phyloP scores from a whole-genome alignment of 169 alveolate genomes.

The Babesia ovata region DNA sequence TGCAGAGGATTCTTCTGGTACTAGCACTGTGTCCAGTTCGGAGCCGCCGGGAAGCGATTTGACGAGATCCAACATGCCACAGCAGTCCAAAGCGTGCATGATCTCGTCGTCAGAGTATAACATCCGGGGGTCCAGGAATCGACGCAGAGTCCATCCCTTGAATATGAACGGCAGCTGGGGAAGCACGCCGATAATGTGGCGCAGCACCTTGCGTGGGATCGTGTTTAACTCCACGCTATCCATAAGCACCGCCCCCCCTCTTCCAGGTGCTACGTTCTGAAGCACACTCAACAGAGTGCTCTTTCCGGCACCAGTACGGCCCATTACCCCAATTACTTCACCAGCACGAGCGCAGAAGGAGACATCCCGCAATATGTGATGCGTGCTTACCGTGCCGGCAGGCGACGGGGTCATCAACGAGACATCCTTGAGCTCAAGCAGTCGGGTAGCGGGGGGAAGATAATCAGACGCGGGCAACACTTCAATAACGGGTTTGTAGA shows the following conservation, averaged over 20 bases:
- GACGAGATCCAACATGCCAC: constrained; percentile 49
- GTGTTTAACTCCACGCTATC: constrained; percentile 16
- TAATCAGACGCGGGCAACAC: constrained; percentile 3
- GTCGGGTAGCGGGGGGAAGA: neutral
- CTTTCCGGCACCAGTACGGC: constrained; percentile 48
- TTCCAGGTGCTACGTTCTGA: constrained; percentile 1
- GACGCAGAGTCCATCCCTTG: constrained; percentile 65
- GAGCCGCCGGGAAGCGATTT: constrained; percentile 3
- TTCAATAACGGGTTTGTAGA: constrained; percentile 12
- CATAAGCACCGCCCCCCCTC: constrained; percentile 24
- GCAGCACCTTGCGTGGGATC: constrained; percentile 17
- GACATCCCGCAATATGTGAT: neutral
- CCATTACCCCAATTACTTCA: constrained; percentile 30
- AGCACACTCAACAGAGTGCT: constrained; percentile 24
- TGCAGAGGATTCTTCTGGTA: constrained; percentile 5
- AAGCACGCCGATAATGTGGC: constrained; percentile 53
- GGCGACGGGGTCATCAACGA: neutral
- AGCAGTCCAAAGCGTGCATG: constrained; percentile 35
- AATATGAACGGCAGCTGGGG: constrained; percentile 53
- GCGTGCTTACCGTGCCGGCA: neutral
- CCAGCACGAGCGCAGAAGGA: constrained; percentile 18
- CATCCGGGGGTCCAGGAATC: constrained; percentile 62
- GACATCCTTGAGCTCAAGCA: constrained; percentile 1
- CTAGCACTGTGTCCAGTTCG: constrained; percentile 44
- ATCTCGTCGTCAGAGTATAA: constrained; percentile 45